Conservation (phyloP, 192 early-diverging fungal species). For the Obelidium mucronatum region DNA sequence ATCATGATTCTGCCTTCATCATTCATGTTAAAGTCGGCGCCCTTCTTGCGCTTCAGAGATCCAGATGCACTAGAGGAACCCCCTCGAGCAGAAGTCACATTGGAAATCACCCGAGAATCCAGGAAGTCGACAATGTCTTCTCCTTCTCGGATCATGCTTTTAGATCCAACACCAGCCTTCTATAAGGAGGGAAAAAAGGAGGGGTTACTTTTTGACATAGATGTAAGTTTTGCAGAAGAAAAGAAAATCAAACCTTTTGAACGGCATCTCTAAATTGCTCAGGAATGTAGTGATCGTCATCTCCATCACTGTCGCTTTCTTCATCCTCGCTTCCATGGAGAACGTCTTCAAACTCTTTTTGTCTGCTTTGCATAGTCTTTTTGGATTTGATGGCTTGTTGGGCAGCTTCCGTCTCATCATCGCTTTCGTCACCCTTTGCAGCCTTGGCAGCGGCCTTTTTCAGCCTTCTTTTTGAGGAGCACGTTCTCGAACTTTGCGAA, state of each 20-base stretch:
- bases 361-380: conserved; percentile 34
- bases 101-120: conserved; percentile 78
- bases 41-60: conserved; percentile 34
- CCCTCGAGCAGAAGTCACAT: conserved; percentile 44
- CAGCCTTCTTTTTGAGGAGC: conserved; percentile 76
- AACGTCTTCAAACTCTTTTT: conserved; percentile 83
- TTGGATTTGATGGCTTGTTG: conserved; percentile 38
- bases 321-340: conserved; percentile 95
- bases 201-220: too few species aligned
- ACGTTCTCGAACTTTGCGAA: conserved; percentile 87
- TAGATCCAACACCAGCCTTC: background rate
- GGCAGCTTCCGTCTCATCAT: conserved; percentile 57
- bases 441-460: conserved; percentile 22
- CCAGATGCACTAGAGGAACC: background rate
- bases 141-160: conserved; percentile 57
- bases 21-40: conserved; percentile 63
- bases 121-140: conserved; percentile 83
- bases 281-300: conserved; percentile 61
- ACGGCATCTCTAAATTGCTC: conserved; percentile 46
- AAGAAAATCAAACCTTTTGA: conserved; percentile 27
- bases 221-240: too few species aligned
- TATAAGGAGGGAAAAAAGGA: too few species aligned
- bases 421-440: conserved; percentile 49
- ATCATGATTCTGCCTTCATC: conserved; percentile 87
- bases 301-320: conserved; percentile 75